A percentile compares a stretch with the other conserved stretches of the same genome.
Evolutionary conservation across 306 rosid genomes (phyloP).

Genomic region (Vigna angularis): DNA sequence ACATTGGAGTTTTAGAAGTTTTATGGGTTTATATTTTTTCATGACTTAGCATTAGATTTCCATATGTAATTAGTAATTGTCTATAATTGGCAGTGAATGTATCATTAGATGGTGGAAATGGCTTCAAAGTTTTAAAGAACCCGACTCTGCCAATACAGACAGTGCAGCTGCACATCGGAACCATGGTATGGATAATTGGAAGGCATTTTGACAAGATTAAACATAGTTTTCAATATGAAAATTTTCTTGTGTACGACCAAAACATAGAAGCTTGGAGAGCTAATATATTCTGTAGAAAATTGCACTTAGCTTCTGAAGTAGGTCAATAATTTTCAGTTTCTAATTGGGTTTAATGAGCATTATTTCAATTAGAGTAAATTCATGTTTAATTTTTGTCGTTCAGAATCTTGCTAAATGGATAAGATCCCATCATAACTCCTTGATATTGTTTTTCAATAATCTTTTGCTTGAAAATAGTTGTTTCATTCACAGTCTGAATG

Average conservation of each 20-base stretch:
- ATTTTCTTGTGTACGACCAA: background rate
- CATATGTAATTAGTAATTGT: conserved; percentile 19
- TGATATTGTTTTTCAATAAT: no score
- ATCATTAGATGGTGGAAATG: conserved; percentile 86
- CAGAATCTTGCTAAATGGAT: no score
- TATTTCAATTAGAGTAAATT: background rate
- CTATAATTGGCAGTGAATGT: conserved; percentile 73
- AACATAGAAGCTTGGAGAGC: conserved; percentile 31
- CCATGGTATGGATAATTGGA: conserved; percentile 38
- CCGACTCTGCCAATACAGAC: conserved; percentile 47
- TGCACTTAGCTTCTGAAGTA: conserved; percentile 12
- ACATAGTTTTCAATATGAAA: conserved; percentile 26
- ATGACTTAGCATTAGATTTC: conserved; percentile 23
- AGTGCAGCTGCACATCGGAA: conserved; percentile 36
- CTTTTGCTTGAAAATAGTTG: no score
- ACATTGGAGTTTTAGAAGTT: conserved; percentile 19
- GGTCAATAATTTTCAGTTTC: conserved; percentile 20
- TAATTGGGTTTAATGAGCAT: conserved; percentile 10
- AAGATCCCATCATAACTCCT: no score
- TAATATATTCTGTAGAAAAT: conserved; percentile 19
- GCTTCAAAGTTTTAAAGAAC: conserved; percentile 56
- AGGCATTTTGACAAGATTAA: conserved; percentile 36
- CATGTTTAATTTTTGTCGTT: background rate
- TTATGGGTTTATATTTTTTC: conserved; percentile 23
- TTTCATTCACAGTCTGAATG: no score